Base-by-base conservation (phyloP, 2,329 filamentous ascomycete genomes). In the Fusarium burgessii region DNA sequence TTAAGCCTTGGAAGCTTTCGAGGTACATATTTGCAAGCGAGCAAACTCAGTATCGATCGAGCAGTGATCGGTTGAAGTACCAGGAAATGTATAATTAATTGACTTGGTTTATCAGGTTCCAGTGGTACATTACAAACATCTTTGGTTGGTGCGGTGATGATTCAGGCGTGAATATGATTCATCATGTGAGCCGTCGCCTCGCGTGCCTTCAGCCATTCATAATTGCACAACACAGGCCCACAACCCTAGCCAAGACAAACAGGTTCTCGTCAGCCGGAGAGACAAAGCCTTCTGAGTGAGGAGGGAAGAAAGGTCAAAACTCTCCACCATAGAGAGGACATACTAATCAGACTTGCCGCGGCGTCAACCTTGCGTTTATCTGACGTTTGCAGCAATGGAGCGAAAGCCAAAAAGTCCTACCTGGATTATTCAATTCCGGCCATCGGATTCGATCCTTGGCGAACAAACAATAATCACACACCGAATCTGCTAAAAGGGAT, bases 111-210 rank as follows among this genome's bases (percentile, higher is more conserved):
- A 50, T 59, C 36, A 61, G 38, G 20, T 35, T 43, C n/a, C 35
- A 35, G 38, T 33, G 25, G 17, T 41, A 27, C 40, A 43, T 35
- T 40, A 36, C n/a, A n/a, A 43, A 17, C 36, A 33, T 23, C 27
- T 29, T 27, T 66, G 47, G 29, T 38, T 36, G 50, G 58, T 56
- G 61, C 59, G 50, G 70, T 72, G 62, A 70, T 70, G 54, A 66
- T 51, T 42, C 64, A 52, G 71, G 40, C 66, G 40, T 45, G 66
- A 68, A 58, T 65, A 74, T 71, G 62, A 58, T 27, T 62, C 62
- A 73, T 75, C 73, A 75, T 75, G 73, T 75, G 73, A 69, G 69
- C 50, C 33, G 57, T 62, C 61, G 45, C 57, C 63, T 73, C 55
- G 51, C 62, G 65, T 62, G 42, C 59, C 63, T 70, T 43, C 45